Evolutionary conservation across 257 asterid species (phyloP).

Genomic region (Ilex aquifolium): DNA sequence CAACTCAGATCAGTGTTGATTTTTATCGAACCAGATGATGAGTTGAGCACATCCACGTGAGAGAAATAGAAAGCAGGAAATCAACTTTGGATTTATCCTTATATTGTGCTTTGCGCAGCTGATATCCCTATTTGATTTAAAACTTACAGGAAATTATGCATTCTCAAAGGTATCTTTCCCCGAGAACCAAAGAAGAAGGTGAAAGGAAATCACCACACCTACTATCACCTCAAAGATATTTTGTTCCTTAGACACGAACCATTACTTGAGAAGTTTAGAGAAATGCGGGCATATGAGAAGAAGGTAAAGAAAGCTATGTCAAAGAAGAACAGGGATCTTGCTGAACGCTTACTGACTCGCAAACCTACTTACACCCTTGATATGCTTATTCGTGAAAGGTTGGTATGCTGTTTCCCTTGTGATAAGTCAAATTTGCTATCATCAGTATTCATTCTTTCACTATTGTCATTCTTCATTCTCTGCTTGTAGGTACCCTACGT

Average conservation of each 20-base stretch:
- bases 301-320: too few species aligned
- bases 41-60: too few species aligned
- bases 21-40: too few species aligned
- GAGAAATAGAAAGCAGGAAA: too few species aligned
- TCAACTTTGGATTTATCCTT: too few species aligned
- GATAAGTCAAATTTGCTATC: not conserved
- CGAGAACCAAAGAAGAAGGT: slow-evolving; percentile 98
- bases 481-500: slow-evolving; percentile 67
- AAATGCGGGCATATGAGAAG: too few species aligned
- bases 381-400: slow-evolving; percentile 85
- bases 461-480: slow-evolving; percentile 2
- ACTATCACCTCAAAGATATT: slow-evolving; percentile 85
- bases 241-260: slow-evolving; percentile 86
- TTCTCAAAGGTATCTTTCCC: slow-evolving; percentile 85
- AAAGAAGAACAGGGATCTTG: too few species aligned
- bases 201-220: slow-evolving; percentile 93
- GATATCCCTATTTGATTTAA: slow-evolving; percentile 6
- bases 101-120: too few species aligned
- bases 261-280: slow-evolving; percentile 72
- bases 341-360: slow-evolving; percentile 65
- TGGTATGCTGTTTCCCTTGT: slow-evolving; percentile 1
- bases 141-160: slow-evolving; percentile 37
- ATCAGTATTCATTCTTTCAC: not conserved
- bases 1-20: too few species aligned
- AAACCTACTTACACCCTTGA: slow-evolving; percentile 79